Base-by-base conservation (phyloP, 495 filamentous ascomycete species). In the Melanomma pulvis-pyrius region DNA sequence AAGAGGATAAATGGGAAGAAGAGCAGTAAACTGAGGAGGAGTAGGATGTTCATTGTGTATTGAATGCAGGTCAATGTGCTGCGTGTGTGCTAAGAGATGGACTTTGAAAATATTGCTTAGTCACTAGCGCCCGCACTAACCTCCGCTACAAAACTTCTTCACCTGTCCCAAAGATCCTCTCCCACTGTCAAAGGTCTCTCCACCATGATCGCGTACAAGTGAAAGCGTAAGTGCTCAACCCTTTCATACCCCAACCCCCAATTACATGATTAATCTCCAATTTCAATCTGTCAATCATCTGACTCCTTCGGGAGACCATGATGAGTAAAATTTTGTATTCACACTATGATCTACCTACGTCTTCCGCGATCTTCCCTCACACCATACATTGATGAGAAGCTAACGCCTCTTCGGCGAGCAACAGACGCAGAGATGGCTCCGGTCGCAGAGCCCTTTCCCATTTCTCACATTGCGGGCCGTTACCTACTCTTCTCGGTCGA, bases 271-370 rank as follows among this genome's bases (percentile, higher is more conserved):
- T 90, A 90, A 79, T 85, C 71, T 69, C 32, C 69, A 82, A 77
- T 79, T 50, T 82, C 77, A 84, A 92, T 92, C 89, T 93, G 90
- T 93, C 90, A 93, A 93, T 93, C 90, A 87, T 81, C 90, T 90
- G 90, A 92, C 55, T 67, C 57, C 48, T 53, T 60, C 46, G 34
- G 65, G 68, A 61, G 39, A 44, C 36, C 30, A 61, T 77, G 73
- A 76, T 68, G 75, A 77, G 49, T 68, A 47, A 64, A 63, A 54
- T 62, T 73, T 66, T 56, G 62, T 74, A 77, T 66, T 70, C 65
- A 74, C 67, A 68, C 61, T 75, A 77, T 77, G 76, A 77, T 60
- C 44, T 34, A 59, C 34, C 34, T 1, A n/a, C 13, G 34, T 15
- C 32, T 21, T n/a, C 29, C 29, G 6, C 34, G 28, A 28, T 39